phyloP scores from a whole-genome alignment of 2,329 filamentous ascomycete species.

The Colletotrichum costaricense region DNA sequence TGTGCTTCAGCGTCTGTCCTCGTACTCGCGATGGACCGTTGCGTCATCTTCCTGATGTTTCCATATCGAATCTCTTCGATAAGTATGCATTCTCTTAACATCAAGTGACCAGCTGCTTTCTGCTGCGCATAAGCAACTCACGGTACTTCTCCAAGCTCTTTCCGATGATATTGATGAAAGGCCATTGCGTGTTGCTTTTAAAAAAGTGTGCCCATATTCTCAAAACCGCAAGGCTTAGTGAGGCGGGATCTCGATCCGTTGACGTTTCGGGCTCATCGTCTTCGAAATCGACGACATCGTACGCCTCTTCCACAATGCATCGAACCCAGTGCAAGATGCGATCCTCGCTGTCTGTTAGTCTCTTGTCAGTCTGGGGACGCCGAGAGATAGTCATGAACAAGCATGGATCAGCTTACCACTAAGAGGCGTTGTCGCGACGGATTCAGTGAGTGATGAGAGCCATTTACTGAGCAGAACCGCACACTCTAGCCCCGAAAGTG shows the following conservation, averaged over 20 bases:
- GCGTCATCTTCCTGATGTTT: neutral
- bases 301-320: conserved; percentile 58
- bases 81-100: neutral
- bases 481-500: conserved; percentile 65
- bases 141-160: conserved; percentile 51
- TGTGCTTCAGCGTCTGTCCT: neutral
- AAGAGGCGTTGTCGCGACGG: conserved; percentile 37
- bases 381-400: too few species aligned
- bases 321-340: conserved; percentile 59
- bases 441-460: conserved; percentile 46
- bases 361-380: neutral
- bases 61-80: neutral
- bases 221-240: conserved; percentile 52
- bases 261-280: conserved; percentile 44
- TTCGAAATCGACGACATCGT: conserved; percentile 50
- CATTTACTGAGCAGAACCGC: conserved; percentile 65
- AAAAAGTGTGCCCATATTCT: conserved; percentile 60
- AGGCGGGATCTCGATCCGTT: conserved; percentile 41
- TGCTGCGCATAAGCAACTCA: conserved; percentile 38
- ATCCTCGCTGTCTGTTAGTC: conserved; percentile 51
- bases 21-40: neutral
- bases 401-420: conserved; percentile 40
- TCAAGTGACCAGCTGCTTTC: neutral
- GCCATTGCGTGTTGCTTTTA: conserved; percentile 59
- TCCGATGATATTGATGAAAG: conserved; percentile 58